Base-by-base conservation (phyloP, 2,329 filamentous ascomycete species). In the Trichoderma sp. region DNA sequence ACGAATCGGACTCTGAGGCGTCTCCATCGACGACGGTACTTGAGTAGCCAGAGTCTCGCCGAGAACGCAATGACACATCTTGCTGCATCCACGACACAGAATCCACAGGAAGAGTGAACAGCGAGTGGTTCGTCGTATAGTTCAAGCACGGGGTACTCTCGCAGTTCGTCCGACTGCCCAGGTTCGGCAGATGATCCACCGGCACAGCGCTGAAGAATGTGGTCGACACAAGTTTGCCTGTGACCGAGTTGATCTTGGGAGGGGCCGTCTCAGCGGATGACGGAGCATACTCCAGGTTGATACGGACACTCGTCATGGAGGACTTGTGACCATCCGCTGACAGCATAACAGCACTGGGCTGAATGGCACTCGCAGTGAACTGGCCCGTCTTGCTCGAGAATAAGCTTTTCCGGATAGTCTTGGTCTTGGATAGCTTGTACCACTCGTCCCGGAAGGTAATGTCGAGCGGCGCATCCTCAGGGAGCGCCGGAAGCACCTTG, bases 41-140 rank as follows among this genome's bases (percentile, higher is more conserved):
- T 14, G 78, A 78, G 71, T 85, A 86, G 7, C 84, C 83, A 2
- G 84, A 86, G 70, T 86, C 83, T 21, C 83, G 78, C 24, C 83
- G 78, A 34, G 83, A 78, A 5, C 39, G 26, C 1, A 70, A 71
- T 26, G 72, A 69, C 3, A 70, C 64, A 9, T 74, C 71, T 28
- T 75, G 71, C 62, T 79, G 73, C 21, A 67, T 69, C 85, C 85
- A 87, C 24, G 69, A 68, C 12, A 78, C 65, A 15, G 74, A 71
- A 6, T 74, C 75, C 5, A 79, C 55, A 0, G 76, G 65, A 4
- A 75, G 71, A 14, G 79, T 70, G 45, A 78, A 76, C 6, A 85
- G 74, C 12, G 74, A 68, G 19, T 78, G 78, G 1, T 79, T 80
- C 17, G 77, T 80, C 3, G 78, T 78, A 73, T 85, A 87, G 43